Evolutionary conservation across 805 yeast species (phyloP).

Genomic region (Candida montana): DNA sequence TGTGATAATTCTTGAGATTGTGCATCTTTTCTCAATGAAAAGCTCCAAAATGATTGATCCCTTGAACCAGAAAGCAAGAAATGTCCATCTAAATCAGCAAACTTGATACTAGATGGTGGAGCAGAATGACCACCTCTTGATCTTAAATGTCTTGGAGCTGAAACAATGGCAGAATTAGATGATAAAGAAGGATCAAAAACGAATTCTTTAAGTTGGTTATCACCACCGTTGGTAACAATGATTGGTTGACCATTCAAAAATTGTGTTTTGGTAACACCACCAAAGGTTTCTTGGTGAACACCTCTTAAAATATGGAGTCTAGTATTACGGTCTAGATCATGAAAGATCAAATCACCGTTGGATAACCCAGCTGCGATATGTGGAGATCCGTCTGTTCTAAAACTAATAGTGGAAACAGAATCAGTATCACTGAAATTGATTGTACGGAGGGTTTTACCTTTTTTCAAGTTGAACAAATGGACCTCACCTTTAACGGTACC

Average conservation of each 20-base stretch:
- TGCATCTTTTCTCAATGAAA: conserved; percentile 91
- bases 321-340: conserved; percentile 66
- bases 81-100: conserved; percentile 80
- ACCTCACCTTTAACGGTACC: conserved; percentile 70
- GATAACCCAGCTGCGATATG: conserved; percentile 76
- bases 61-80: conserved; percentile 79
- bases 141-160: conserved; percentile 88
- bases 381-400: conserved; percentile 85
- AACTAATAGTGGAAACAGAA: conserved; percentile 57
- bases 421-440: conserved; percentile 33
- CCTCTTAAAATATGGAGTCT: conserved; percentile 71
- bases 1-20: conserved; percentile 94
- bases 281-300: conserved; percentile 67
- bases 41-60: conserved; percentile 85
- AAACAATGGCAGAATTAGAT: conserved; percentile 46
- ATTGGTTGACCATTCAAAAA: conserved; percentile 92
- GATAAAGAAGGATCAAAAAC: conserved; percentile 91
- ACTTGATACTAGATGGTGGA: conserved; percentile 72
- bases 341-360: conserved; percentile 80
- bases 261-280: conserved; percentile 70
- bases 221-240: conserved; percentile 83
- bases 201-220: conserved; percentile 80
- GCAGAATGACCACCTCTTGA: conserved; percentile 97
- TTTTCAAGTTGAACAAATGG: conserved; percentile 59
- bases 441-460: conserved; percentile 52